Evolutionary conservation across 371 early-diverging fungal species (phyloP).

Genomic region (Scutellospora calospora): DNA sequence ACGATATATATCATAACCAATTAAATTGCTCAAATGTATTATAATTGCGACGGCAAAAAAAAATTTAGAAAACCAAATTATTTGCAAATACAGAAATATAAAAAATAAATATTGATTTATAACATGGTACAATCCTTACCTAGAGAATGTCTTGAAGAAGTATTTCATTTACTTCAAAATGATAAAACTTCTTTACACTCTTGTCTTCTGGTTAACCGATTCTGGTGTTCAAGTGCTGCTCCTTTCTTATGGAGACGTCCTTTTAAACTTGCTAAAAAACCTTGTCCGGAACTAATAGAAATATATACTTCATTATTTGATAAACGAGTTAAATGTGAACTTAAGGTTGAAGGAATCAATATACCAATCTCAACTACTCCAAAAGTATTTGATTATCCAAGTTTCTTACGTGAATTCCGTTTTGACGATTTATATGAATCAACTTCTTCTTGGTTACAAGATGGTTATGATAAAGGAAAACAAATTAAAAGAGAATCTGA

Average conservation of each 20-base stretch:
- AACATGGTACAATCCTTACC: conserved; percentile 7
- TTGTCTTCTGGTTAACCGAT: conserved; percentile 22
- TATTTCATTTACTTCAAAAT: conserved; percentile 17
- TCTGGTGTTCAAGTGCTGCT: conserved; percentile 19
- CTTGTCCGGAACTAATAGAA: not conserved
- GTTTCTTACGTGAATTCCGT: conserved; percentile 7
- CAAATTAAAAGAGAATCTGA: not conserved
- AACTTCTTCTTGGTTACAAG: conserved; percentile 24
- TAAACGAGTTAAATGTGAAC: not conserved
- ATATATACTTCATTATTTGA: conserved; percentile 12
- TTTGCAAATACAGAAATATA: no score
- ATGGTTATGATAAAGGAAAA: not conserved
- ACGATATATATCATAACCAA: no score
- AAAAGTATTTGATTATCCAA: conserved; percentile 28
- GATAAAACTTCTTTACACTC: conserved; percentile 27
- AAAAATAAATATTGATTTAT: no score
- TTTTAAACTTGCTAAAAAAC: conserved; percentile 24
- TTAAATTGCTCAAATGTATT: no score
- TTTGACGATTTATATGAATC: conserved; percentile 22
- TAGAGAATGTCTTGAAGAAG: conserved; percentile 16
- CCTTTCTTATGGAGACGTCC: conserved; percentile 23
- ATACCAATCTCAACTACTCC: not conserved
- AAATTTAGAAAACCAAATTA: no score
- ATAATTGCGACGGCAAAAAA: no score
- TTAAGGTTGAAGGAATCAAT: not conserved